Evolutionary conservation across 805 yeast species (phyloP), one percentile per base, ranked within the genome.

Genomic region (Lipomyces mesembrius): DNA sequence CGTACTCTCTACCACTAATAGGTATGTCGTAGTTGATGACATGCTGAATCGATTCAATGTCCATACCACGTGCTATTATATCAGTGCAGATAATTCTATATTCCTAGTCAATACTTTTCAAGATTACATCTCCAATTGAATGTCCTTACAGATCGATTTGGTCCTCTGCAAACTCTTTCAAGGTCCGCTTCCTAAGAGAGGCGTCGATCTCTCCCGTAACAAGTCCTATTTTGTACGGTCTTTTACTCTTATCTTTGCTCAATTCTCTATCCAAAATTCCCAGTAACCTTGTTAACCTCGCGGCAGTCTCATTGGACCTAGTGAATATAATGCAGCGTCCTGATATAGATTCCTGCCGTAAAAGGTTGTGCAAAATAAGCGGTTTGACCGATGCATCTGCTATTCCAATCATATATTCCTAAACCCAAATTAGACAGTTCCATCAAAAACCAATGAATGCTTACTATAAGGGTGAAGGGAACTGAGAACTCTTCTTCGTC

Each of bases 11-110:
- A 0, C 93, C 84, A 0, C 97, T 89, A 32, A 86, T 83, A 27
- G 99, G 99, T 63, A 92, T 77, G 75, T 95, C 98, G 77, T 95
- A 95, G 78, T 95, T 95, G 61, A 95, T 80, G 12, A 95, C 97
- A 69, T 86, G 85, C 56, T 85, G 82, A 59, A 95, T 85, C 2
- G 86, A 82, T 17, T 83, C 79, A 57, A 95, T 83, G 78, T 94
- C 97, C 60, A 95, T 85, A 80, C 99, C 99, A 79, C 99, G 87
- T n/a, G 98, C 90, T 77, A 95, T 89, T 73, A 95, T 82, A 79
- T 95, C 99, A 0, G 99, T 95, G 32, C 92, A 67, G 84, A 88
- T 76, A 85, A 81, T 49, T 51, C 65, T 67, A 34, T 7, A 59
- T 2, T 11, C 11, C 59, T 51, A 59, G 63, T 54, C 22, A 59